Evolutionary conservation across 2,329 filamentous ascomycete species (phyloP).

Genomic region (Ophiosphaerella herpotricha): DNA sequence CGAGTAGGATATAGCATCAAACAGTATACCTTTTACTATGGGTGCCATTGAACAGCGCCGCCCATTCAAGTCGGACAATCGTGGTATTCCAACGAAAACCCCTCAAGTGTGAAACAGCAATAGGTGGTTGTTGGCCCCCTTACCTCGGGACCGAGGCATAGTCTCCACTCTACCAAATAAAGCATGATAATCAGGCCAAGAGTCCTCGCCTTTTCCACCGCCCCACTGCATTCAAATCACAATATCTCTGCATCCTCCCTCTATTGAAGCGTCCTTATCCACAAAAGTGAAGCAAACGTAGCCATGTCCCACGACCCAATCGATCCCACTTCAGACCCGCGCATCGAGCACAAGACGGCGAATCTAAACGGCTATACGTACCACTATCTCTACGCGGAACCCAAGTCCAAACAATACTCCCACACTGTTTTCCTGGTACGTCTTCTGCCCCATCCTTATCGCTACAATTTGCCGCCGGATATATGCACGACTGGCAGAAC

Average conservation of each 20-base stretch:
- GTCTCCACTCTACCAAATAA: conserved; percentile 3
- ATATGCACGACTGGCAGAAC: conserved; percentile 3
- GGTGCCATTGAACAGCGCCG: too few relatives aligned
- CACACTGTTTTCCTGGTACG: conserved; percentile 61
- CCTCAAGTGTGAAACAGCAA: too few relatives aligned
- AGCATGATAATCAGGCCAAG: background rate
- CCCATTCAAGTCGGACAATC: too few relatives aligned
- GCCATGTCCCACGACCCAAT: conserved; percentile 66
- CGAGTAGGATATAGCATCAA: background rate
- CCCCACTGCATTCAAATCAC: background rate
- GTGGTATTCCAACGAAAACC: too few relatives aligned
- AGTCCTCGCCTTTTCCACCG: background rate
- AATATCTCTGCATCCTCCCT: background rate
- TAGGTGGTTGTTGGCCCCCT: conserved; percentile 4
- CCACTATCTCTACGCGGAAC: conserved; percentile 61
- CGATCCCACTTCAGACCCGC: conserved; percentile 63
- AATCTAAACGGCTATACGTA: conserved; percentile 72
- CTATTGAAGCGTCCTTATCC: conserved; percentile 5
- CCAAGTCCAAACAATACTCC: conserved; percentile 49
- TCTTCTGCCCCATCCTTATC: conserved; percentile 4
- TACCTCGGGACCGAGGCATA: conserved; percentile 13
- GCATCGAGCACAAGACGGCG: conserved; percentile 67
- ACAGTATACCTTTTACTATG: conserved; percentile 6
- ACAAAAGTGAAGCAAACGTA: conserved; percentile 4
- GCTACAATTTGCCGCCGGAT: conserved; percentile 21